Evolutionary conservation across 116 monocot genomes (phyloP).

Genomic region (Cymodocea nodosa): DNA sequence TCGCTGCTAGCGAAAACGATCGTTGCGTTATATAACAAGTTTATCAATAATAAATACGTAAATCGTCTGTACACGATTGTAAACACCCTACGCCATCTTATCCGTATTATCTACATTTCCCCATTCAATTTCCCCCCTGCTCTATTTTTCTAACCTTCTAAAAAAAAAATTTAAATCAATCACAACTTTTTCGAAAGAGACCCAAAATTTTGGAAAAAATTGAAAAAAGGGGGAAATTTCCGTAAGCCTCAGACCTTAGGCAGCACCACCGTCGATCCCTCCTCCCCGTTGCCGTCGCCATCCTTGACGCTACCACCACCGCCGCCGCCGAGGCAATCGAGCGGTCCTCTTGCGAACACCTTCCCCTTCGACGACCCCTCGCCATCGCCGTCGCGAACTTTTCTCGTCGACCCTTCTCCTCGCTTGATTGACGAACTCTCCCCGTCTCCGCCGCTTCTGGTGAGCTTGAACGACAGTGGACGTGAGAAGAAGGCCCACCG

Average conservation of each 20-base stretch:
- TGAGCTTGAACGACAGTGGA: slow-evolving; percentile 5
- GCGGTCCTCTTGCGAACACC: not conserved
- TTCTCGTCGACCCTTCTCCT: slow-evolving; percentile 2
- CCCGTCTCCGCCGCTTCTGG: slow-evolving; percentile 3
- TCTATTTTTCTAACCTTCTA: no score
- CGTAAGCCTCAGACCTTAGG: not conserved
- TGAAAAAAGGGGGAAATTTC: not conserved
- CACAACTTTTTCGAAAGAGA: no score
- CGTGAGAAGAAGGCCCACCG: slow-evolving; percentile 17
- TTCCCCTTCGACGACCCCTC: slow-evolving; percentile 7
- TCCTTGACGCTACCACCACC: not conserved
- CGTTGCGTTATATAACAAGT: no score
- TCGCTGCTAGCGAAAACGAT: no score
- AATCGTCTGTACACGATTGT: no score
- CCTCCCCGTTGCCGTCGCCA: not conserved
- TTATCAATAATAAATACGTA: no score
- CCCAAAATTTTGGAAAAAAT: not conserved
- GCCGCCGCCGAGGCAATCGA: slow-evolving; percentile 5
- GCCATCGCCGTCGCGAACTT: not conserved
- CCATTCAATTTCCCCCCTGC: no score
- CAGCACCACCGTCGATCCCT: not conserved
- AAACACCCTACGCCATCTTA: no score
- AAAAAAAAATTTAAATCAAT: no score
- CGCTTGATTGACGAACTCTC: slow-evolving; percentile 4
- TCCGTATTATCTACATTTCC: no score